Evolutionary conservation across 228 moss, liverwort and hornwort species (phyloP).

Genomic region (Sphagnum fallax): DNA sequence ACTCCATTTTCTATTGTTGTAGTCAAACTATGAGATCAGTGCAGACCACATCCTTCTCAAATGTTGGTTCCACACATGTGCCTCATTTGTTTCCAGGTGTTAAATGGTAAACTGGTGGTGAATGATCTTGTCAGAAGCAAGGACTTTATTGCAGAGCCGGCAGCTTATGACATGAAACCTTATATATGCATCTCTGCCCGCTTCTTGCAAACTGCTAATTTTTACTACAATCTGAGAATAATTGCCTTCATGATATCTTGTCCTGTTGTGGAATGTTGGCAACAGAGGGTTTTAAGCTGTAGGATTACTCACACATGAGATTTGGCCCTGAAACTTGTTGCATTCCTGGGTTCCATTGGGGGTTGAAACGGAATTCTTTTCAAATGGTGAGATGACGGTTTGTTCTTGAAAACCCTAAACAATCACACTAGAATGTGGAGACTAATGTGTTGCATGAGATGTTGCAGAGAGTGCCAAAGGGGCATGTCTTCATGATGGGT

Average conservation of each 20-base stretch:
- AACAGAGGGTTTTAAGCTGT: neutral
- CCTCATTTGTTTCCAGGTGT: slow-evolving; percentile 26
- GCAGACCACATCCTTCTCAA: neutral
- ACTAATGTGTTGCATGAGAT: no score
- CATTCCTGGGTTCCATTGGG: no score
- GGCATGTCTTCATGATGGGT: slow-evolving; percentile 95
- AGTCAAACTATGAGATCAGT: neutral
- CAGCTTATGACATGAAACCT: slow-evolving; percentile 73
- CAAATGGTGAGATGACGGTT: no score
- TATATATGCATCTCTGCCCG: slow-evolving; percentile 32
- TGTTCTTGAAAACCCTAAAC: no score
- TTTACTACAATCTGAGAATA: neutral
- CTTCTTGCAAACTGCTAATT: neutral
- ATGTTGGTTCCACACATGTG: no score
- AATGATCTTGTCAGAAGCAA: slow-evolving; percentile 68
- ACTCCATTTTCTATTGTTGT: neutral
- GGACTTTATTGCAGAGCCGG: slow-evolving; percentile 79
- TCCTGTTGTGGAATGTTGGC: neutral
- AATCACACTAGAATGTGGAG: no score
- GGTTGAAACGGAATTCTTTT: no score
- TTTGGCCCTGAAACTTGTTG: no score
- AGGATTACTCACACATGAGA: neutral
- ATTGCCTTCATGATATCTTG: no score
- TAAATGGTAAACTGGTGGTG: slow-evolving; percentile 72
- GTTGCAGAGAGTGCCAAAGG: slow-evolving; percentile 82